These are phyloP conservation scores for Chondrus crispus DNA, from an alignment of 23 red algal species.

Conservation along the genomic window DNA sequence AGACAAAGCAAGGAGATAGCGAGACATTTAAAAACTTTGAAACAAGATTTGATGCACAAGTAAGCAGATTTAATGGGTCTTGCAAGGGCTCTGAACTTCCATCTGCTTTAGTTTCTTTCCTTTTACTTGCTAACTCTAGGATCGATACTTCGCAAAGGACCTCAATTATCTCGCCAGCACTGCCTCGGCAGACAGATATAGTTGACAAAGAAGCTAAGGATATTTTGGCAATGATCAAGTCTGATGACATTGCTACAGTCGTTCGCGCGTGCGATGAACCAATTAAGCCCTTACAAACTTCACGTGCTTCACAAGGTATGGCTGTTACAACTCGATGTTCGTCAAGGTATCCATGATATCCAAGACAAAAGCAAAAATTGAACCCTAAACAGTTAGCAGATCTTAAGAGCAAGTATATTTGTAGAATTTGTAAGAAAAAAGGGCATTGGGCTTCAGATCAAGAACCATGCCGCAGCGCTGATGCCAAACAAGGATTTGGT, in stretches of 20 bases:
- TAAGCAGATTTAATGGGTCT: background rate
- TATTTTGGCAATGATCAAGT: background rate
- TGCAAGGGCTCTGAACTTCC: background rate
- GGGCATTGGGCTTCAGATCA: background rate
- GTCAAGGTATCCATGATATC: background rate
- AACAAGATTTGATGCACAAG: background rate
- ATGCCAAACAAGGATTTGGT: background rate
- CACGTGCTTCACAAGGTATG: background rate
- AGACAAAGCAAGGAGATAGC: background rate
- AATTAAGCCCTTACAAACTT: background rate
- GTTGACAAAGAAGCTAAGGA: background rate
- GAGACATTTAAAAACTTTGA: constrained; percentile 10
- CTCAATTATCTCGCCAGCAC: background rate
- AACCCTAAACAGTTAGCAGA: background rate
- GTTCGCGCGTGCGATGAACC: background rate
- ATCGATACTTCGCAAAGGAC: background rate
- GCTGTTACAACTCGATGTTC: background rate
- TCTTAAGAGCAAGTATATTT: background rate
- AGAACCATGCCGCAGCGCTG: background rate
- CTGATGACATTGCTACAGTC: background rate
- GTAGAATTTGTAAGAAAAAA: background rate
- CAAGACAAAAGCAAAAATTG: background rate
- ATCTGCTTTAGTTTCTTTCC: background rate
- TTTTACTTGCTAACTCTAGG: background rate
- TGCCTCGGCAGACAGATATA: background rate